Evolutionary conservation across 2,329 filamentous ascomycete genomes (phyloP).

Genomic region (Colletotrichum theobromicola): DNA sequence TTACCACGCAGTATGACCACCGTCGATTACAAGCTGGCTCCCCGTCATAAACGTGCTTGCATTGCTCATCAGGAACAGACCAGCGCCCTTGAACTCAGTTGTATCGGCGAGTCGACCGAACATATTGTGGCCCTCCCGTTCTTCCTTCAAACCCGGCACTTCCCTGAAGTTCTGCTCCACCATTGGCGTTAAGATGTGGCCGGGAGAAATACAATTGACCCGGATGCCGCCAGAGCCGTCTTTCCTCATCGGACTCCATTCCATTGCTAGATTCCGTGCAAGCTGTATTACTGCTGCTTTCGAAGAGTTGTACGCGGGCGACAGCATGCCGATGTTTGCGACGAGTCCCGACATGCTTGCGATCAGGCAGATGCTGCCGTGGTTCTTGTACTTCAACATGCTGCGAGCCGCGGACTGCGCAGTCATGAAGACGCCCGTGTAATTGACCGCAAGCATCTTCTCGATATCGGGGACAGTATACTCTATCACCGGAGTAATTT

Average conservation of each 20-base stretch:
- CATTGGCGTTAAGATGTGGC: conserved; percentile 68
- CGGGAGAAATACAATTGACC: conserved; percentile 48
- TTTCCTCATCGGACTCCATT: conserved; percentile 57
- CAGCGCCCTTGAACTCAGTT: conserved; percentile 65
- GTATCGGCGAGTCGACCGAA: conserved; percentile 64
- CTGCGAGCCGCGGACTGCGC: conserved; percentile 74
- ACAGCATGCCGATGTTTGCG: conserved; percentile 65
- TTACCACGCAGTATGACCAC: conserved; percentile 61
- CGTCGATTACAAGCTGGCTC: conserved; percentile 59
- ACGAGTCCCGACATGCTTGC: conserved; percentile 61
- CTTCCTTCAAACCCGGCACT: conserved; percentile 61
- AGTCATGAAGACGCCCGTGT: conserved; percentile 73
- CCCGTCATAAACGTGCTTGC: conserved; percentile 71
- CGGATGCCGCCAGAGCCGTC: conserved; percentile 60
- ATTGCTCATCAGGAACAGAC: conserved; percentile 65
- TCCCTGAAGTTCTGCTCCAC: conserved; percentile 73
- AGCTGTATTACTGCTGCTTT: conserved; percentile 71
- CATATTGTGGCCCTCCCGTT: conserved; percentile 79
- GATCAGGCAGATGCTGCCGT: conserved; percentile 62
- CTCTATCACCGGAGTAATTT: conserved; percentile 71
- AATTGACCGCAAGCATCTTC: conserved; percentile 73
- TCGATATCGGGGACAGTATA: conserved; percentile 63
- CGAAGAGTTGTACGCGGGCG: conserved; percentile 69
- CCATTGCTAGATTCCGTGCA: conserved; percentile 64
- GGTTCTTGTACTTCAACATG: conserved; percentile 55